Percentiles rank a stretch among this genome's conserved stretches.
Conservation (phyloP, 441 rosid genomes). For the Mallotus japonicus region DNA sequence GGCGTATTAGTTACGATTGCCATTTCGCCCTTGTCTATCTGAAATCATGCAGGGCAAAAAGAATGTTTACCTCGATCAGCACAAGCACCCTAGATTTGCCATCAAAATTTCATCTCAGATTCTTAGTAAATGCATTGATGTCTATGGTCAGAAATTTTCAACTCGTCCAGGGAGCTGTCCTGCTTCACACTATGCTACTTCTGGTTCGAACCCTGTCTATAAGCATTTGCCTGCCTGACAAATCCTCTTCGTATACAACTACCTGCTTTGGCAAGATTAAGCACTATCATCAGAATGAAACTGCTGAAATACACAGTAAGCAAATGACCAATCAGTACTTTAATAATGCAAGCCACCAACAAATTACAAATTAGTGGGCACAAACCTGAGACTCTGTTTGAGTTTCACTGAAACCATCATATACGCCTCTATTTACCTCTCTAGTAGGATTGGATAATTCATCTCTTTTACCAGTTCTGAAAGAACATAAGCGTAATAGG, state of each 20-base stretch:
- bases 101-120: not conserved
- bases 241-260: conserved; percentile 91
- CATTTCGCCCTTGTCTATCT: too few species aligned
- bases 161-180: not conserved
- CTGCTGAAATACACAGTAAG: not conserved
- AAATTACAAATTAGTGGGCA: conserved; percentile 24
- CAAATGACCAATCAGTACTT: not conserved
- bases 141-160: not conserved
- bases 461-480: conserved; percentile 52
- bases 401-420: conserved; percentile 87
- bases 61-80: not conserved
- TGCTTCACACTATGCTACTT: conserved; percentile 56
- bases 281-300: conserved; percentile 7
- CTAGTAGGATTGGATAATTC: conserved; percentile 36
- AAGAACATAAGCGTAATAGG: conserved; percentile 17
- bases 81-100: not conserved
- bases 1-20: not conserved
- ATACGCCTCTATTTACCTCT: conserved; percentile 36
- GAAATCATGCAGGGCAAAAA: not conserved
- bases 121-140: not conserved
- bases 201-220: conserved; percentile 93
- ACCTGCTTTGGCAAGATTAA: conserved; percentile 55
- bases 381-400: conserved; percentile 97
- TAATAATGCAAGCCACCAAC: conserved; percentile 14
- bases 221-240: conserved; percentile 95